Evolutionary conservation across 257 asterid genomes (phyloP), one percentile per base, ranked within the genome.

Genomic region (Fraxinus excelsior): DNA sequence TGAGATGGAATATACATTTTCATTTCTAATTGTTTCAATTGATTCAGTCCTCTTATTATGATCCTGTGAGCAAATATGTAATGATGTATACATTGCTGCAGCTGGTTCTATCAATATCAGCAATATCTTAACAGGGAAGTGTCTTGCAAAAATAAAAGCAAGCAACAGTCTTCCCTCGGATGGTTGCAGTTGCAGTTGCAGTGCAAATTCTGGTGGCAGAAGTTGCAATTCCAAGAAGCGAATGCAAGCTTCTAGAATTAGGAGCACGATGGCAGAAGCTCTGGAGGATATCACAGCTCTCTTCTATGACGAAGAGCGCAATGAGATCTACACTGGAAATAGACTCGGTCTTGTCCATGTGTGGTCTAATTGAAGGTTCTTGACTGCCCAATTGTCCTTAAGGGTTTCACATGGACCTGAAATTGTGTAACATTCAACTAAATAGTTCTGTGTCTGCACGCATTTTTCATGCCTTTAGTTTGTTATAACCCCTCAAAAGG

Each of bases 91-190:
- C 29, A 58, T 31, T 60, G 70, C 38, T 81, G 88, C 96, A 92
- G 99, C 97, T 10, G 99, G 99, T 7, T 93, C 99, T 3, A 96
- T 96, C 80, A 93, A 93, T 70, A 88, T 96, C 82, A 96, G 99
- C 91, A 93, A 93, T 44, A 96, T 93, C 79, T 85, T 93, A 84
- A 91, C 99, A 0, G 99, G 98, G 56, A 96, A 96, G 89, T 93
- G 99, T 85, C 91, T 96, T 64, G 95, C 97, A 38, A 93, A 96
- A 88, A 93, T 96, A 69, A 96, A 87, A 86, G 96, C 91, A 21
- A 86, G 78, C 85, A 87, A 88, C 62, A 77, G 90, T 79, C 49
- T 82, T 56, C 92, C 92, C 21, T 40, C 66, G 76, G 85, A 84
- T 11, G 91, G 89, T 34, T 90, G 97, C 91, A 79, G 78, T 34